Percentiles rank a stretch among this genome's conserved stretches.
phyloP scores from a whole-genome alignment of 2,329 filamentous ascomycete species.

The Stachybotrys echinatus region DNA sequence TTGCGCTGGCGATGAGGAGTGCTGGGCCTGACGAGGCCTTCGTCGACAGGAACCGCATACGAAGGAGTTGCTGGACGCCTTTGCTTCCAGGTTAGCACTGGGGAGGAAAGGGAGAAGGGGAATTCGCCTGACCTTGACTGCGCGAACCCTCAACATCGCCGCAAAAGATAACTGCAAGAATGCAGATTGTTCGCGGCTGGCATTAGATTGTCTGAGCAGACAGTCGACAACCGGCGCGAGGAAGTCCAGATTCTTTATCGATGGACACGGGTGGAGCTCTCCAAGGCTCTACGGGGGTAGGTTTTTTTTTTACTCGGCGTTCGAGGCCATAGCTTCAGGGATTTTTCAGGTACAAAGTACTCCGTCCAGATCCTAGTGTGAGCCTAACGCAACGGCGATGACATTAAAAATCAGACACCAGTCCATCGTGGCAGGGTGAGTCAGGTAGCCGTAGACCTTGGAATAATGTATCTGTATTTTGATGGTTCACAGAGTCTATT shows the following conservation, averaged over 20 bases:
- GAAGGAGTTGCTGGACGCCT: slow-evolving; percentile 33
- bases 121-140: slow-evolving; percentile 28
- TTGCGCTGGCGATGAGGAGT: background rate
- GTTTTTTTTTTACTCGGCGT: background rate
- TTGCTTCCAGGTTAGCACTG: slow-evolving; percentile 3
- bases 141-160: slow-evolving; percentile 38
- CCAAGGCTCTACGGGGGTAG: background rate
- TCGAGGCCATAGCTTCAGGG: background rate
- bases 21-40: background rate
- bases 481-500: too few relatives aligned
- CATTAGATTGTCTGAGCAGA: too few relatives aligned
- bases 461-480: too few relatives aligned
- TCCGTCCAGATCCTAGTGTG: too few relatives aligned
- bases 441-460: too few relatives aligned
- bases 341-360: background rate
- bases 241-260: too few relatives aligned
- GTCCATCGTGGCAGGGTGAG: too few relatives aligned
- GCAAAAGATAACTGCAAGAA: slow-evolving; percentile 4
- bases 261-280: too few relatives aligned
- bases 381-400: too few relatives aligned
- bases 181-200: background rate
- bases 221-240: too few relatives aligned
- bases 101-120: background rate
- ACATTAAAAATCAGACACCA: too few relatives aligned
- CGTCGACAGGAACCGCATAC: slow-evolving; percentile 33